Conservation (phyloP, 306 rosid species). For the Vigna nakashimae region DNA sequence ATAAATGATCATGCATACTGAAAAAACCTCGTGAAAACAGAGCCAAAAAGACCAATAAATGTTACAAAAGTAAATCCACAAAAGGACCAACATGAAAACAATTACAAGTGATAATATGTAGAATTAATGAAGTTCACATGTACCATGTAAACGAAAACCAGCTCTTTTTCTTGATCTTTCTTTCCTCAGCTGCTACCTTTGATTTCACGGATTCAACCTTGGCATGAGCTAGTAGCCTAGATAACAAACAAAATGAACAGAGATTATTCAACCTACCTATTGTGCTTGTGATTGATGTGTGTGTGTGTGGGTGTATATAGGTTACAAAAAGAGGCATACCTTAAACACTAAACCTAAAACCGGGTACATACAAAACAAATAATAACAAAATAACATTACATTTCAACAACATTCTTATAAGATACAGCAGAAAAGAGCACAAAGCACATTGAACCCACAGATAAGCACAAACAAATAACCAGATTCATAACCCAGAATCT, state of each 20-base stretch:
- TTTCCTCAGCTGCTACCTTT: slow-evolving; percentile 91
- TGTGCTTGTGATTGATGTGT: too few relatives aligned
- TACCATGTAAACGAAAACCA: slow-evolving; percentile 94
- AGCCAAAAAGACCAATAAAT: slow-evolving; percentile 11
- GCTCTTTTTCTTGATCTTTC: slow-evolving; percentile 68
- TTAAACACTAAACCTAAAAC: too few relatives aligned
- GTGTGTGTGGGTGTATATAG: too few relatives aligned
- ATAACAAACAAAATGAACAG: slow-evolving; percentile 34
- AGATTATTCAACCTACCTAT: too few relatives aligned
- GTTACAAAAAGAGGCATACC: too few relatives aligned
- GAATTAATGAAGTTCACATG: slow-evolving; percentile 38
- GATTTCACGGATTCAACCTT: slow-evolving; percentile 91
- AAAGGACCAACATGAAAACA: slow-evolving; percentile 10
- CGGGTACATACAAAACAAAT: too few relatives aligned
- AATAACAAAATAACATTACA: too few relatives aligned
- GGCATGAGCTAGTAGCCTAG: slow-evolving; percentile 96
- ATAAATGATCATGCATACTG: slow-evolving; percentile 21
- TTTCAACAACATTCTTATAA: neutral
- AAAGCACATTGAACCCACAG: neutral
- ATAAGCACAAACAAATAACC: neutral
- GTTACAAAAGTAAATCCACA: slow-evolving; percentile 32
- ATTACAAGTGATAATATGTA: slow-evolving; percentile 11
- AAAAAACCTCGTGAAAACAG: slow-evolving; percentile 15
- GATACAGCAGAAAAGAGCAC: neutral
- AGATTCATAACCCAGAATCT: slow-evolving; percentile 21